Base-by-base conservation (phyloP, 2,329 filamentous ascomycete genomes). In the Aspergillus udagawae region DNA sequence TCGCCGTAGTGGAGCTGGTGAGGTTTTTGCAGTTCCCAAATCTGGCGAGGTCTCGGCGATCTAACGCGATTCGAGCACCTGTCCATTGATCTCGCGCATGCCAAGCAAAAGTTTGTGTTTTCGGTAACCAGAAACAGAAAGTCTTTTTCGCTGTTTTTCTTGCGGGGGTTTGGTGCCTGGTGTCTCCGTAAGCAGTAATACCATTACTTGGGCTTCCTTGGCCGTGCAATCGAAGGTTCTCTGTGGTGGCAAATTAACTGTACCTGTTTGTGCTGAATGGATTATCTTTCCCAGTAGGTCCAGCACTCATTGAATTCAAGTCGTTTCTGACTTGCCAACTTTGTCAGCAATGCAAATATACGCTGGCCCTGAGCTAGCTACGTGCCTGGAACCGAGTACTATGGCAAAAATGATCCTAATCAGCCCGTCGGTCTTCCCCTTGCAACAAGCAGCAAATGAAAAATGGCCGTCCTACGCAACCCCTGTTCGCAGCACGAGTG, bases 371-470 rank as follows among this genome's bases (percentile, higher is more conserved):
- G 12, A 9, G 42, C 42, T 12, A 7, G 20, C 42, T 12, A 17
- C 5, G 32, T 35, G 14, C 32, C 32, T 17, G 8, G 41, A 44
- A 44, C 21, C 41, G 3, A 17, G 12, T 8, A 44, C 42, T 21
- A 21, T 44, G 41, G 42, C 20, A 12, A 23, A 45, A 56, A 49
- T n/a, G 50, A 29, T 49, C 49, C 25, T 48, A 47, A 10, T 49
- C 41, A 28, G n/a, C 54, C 42, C 12, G n/a, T 45, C 10, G 42
- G 42, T 38, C 14, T 38, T 17, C 20, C 10, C 42, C 54, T 45
- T 56, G 32, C 44, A 49, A 50, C 50, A 42, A 42, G 44, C 32
- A 29, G 54, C 49, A 49, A 56, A 51, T 20, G 20, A 51, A 25
- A 44, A 44, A 44, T 45, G 44, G 28, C 32, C 23, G 50, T 44